Conservation (phyloP, 768 basidiomycete genomes). For the Boletus edulis region DNA sequence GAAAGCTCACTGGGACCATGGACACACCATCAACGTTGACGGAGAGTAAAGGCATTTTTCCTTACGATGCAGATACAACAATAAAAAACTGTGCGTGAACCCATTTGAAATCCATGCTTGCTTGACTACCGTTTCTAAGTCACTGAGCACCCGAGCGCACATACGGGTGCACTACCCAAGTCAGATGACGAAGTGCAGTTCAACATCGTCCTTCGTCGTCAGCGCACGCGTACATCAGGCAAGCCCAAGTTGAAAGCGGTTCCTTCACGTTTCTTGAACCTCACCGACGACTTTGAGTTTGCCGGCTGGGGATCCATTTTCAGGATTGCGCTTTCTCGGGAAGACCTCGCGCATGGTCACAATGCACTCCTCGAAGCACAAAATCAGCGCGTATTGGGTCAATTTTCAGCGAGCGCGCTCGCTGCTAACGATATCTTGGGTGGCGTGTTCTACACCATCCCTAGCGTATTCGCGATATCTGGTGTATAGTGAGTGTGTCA, state of each 20-base stretch:
- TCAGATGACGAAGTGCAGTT: conserved; percentile 44
- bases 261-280: conserved; percentile 61
- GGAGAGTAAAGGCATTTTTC: not conserved
- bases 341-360: conserved; percentile 40
- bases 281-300: conserved; percentile 66
- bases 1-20: not conserved
- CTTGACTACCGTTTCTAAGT: conserved; percentile 1
- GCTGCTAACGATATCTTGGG: conserved; percentile 69
- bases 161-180: conserved; percentile 30
- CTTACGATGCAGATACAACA: not conserved
- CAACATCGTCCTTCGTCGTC: conserved; percentile 59
- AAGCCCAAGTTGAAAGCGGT: conserved; percentile 37
- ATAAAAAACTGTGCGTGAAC: conserved; percentile 3
- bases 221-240: conserved; percentile 47
- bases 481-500: conserved; percentile 56
- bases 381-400: conserved; percentile 49
- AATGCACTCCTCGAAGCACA: conserved; percentile 28
- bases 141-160: not conserved
- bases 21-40: conserved; percentile 3
- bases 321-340: conserved; percentile 42
- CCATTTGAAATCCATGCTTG: not conserved
- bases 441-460: conserved; percentile 67
- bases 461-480: conserved; percentile 57
- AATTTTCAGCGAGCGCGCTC: conserved; percentile 62
- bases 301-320: conserved; percentile 65